These are phyloP conservation scores for Cyclotella baltica DNA, from an alignment of 108 stramenopile genomes.

Conservation along the genomic window DNA sequence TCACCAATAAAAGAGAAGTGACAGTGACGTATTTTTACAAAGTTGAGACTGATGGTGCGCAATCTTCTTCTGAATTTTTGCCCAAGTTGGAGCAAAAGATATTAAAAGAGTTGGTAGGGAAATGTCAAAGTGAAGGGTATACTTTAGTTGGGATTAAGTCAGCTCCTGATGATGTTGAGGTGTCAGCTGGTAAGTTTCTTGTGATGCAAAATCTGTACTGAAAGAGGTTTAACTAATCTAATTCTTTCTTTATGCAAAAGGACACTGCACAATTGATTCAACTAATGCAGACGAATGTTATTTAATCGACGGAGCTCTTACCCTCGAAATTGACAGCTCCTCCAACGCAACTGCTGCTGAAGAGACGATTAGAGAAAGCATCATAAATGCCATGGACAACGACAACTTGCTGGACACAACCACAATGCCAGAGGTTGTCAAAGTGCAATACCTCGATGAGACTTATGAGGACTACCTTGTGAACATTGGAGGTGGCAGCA, in stretches of 20 bases:
- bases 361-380: conserved; percentile 18
- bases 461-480: conserved; percentile 34
- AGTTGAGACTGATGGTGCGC: conserved; percentile 31
- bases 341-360: conserved; percentile 18
- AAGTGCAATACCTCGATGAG: conserved; percentile 32
- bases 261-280: conserved; percentile 25
- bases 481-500: not conserved
- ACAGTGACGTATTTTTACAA: conserved; percentile 39
- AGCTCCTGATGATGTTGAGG: conserved; percentile 19
- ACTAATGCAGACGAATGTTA: conserved; percentile 34
- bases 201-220: not conserved
- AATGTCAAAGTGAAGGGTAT: not conserved
- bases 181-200: not conserved
- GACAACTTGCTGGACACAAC: conserved; percentile 22
- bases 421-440: conserved; percentile 31
- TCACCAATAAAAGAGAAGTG: not conserved
- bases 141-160: conserved; percentile 1
- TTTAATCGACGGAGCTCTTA: conserved; percentile 32
- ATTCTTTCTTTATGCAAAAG: not conserved
- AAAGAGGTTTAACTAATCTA: not conserved
- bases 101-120: conserved; percentile 20
- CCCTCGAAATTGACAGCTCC: conserved; percentile 6
- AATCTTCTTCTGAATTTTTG: conserved; percentile 25
- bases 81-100: conserved; percentile 31
- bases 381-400: conserved; percentile 27